Percentiles rank a stretch among this genome's conserved stretches.
phyloP scores from a whole-genome alignment of 345 rosid genomes.

The Heritiera littoralis region DNA sequence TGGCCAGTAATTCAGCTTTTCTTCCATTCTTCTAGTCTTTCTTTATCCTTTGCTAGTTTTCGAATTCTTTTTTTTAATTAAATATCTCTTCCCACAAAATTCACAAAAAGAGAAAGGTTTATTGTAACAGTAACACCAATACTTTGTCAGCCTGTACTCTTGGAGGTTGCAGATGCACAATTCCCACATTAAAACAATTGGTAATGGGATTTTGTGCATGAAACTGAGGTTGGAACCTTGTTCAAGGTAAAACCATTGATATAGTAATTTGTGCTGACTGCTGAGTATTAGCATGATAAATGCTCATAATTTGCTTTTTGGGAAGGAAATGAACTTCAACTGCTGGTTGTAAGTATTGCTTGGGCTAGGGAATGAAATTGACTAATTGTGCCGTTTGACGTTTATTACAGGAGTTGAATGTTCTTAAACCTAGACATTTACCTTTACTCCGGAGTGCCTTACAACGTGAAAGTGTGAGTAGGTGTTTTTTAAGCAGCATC shows the following conservation, averaged over 20 bases:
- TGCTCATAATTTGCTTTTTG: slow-evolving; percentile 9
- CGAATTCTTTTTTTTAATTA: neutral
- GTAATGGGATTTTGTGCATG: slow-evolving; percentile 7
- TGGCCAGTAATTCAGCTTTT: neutral
- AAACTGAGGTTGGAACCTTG: neutral
- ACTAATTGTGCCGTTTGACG: slow-evolving; percentile 12
- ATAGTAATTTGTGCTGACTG: neutral
- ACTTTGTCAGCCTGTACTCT: neutral
- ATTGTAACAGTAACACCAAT: neutral
- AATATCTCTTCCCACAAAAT: neutral
- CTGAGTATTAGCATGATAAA: neutral
- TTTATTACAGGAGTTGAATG: slow-evolving; percentile 63
- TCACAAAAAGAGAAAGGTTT: neutral
- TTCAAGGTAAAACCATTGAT: neutral
- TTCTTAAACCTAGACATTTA: slow-evolving; percentile 69
- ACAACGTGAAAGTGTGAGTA: slow-evolving; percentile 57
- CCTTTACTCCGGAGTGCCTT: slow-evolving; percentile 74
- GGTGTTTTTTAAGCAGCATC: neutral
- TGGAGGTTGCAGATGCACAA: neutral
- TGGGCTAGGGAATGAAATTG: neutral
- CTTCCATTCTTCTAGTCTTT: neutral
- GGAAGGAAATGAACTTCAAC: neutral
- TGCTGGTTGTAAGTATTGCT: neutral
- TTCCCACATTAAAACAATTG: neutral
- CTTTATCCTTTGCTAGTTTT: neutral